phyloP scores from a whole-genome alignment of 2,329 filamentous ascomycete species.

The Monosporascus sp. region DNA sequence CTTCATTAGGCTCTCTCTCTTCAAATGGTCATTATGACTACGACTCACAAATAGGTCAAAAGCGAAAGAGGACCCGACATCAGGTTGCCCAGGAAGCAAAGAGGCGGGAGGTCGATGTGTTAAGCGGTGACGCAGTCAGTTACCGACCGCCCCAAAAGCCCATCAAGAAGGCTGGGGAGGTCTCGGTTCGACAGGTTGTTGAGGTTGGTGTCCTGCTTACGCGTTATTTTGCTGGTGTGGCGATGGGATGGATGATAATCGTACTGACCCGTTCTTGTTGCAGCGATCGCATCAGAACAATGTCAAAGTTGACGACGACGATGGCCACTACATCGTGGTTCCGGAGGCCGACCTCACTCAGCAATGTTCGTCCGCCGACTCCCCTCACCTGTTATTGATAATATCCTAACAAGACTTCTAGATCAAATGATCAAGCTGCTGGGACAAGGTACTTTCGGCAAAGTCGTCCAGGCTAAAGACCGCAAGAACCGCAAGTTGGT shows the following conservation, averaged over 20 bases:
- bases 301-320: slow-evolving; percentile 87
- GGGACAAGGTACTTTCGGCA: slow-evolving; percentile 96
- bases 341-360: slow-evolving; percentile 83
- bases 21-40: slow-evolving; percentile 61
- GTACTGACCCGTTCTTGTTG: slow-evolving; percentile 7
- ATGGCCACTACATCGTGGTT: slow-evolving; percentile 93
- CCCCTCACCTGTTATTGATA: background rate
- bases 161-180: slow-evolving; percentile 82
- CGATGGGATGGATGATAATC: background rate
- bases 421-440: slow-evolving; percentile 86
- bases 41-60: slow-evolving; percentile 71
- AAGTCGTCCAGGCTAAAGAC: slow-evolving; percentile 91
- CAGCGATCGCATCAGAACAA: slow-evolving; percentile 37
- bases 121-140: slow-evolving; percentile 66
- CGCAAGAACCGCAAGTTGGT: slow-evolving; percentile 70
- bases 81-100: slow-evolving; percentile 80
- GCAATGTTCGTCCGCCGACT: slow-evolving; percentile 63
- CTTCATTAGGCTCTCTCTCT: slow-evolving; percentile 70
- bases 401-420: slow-evolving; percentile 33
- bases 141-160: slow-evolving; percentile 87
- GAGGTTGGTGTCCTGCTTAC: slow-evolving; percentile 48
- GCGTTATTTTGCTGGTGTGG: too few relatives aligned
- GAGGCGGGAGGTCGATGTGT: slow-evolving; percentile 65
- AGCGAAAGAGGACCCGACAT: slow-evolving; percentile 78
- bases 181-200: slow-evolving; percentile 56